phyloP scores from a whole-genome alignment of 73 alveolate genomes.

The Diophrys appendiculata region DNA sequence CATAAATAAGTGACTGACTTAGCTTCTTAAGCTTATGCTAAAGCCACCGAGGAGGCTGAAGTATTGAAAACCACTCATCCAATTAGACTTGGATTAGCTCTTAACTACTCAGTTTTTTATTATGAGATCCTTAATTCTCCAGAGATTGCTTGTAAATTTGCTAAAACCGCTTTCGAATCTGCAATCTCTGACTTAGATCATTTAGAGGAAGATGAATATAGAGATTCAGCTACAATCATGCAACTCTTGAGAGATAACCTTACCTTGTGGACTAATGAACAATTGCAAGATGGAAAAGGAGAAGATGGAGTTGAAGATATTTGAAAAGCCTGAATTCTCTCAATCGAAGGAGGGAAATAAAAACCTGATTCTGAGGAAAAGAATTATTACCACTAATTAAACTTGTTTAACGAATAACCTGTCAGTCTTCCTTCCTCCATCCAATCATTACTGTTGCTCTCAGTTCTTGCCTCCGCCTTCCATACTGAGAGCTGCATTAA shows the following conservation, averaged over 20 bases:
- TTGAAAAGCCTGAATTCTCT: too few relatives aligned
- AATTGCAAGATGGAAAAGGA: constrained; percentile 6
- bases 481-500: too few relatives aligned
- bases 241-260: constrained; percentile 26
- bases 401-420: too few relatives aligned
- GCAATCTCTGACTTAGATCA: constrained; percentile 15
- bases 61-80: constrained; percentile 56
- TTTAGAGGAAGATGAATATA: constrained; percentile 22
- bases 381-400: too few relatives aligned
- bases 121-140: constrained; percentile 39
- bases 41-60: constrained; percentile 36
- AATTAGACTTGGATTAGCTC: constrained; percentile 41
- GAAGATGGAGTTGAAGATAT: too few relatives aligned
- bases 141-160: constrained; percentile 17
- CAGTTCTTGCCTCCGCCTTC: too few relatives aligned
- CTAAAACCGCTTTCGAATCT: constrained; percentile 17
- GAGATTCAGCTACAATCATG: constrained; percentile 18
- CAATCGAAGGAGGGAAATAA: too few relatives aligned
- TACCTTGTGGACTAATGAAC: constrained; percentile 17
- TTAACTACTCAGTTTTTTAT: constrained; percentile 57
- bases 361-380: too few relatives aligned
- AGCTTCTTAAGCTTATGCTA: constrained; percentile 20
- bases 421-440: too few relatives aligned
- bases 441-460: too few relatives aligned
- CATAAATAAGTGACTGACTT: constrained; percentile 25